Conservation (phyloP, 1,284 basidiomycete genomes). For the Coriolopsis trogii region DNA sequence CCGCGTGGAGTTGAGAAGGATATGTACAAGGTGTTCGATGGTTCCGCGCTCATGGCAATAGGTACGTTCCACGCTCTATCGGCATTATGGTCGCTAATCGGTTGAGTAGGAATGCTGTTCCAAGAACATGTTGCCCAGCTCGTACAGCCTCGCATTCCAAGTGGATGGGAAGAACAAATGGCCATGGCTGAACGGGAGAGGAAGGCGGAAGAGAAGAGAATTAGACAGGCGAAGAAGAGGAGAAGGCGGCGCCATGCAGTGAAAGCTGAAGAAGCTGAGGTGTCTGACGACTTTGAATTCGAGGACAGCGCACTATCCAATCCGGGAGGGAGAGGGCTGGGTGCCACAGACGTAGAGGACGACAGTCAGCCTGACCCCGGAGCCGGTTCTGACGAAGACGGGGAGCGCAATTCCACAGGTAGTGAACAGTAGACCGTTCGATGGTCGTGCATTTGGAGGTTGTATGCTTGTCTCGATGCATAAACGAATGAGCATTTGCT, state of each 20-base stretch:
- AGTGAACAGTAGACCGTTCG: too few species aligned
- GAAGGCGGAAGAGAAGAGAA: slow-evolving; percentile 8
- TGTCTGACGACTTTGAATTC: slow-evolving; percentile 7
- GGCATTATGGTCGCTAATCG: neutral
- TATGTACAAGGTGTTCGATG: slow-evolving; percentile 77
- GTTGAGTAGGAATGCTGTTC: slow-evolving; percentile 58
- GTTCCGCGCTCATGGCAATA: slow-evolving; percentile 70
- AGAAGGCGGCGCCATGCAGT: slow-evolving; percentile 7
- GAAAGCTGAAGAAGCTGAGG: neutral
- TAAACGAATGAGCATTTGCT: too few species aligned
- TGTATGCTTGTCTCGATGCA: too few species aligned
- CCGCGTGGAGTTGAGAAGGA: slow-evolving; percentile 40
- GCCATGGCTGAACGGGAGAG: slow-evolving; percentile 8
- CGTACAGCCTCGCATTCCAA: slow-evolving; percentile 43
- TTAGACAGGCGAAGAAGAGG: slow-evolving; percentile 19
- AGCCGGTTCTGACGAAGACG: too few species aligned
- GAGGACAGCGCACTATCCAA: too few species aligned
- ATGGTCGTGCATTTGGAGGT: too few species aligned
- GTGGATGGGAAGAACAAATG: slow-evolving; percentile 45
- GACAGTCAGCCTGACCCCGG: too few species aligned
- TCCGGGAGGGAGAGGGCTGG: too few species aligned
- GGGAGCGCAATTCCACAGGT: too few species aligned
- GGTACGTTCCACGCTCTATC: slow-evolving; percentile 42
- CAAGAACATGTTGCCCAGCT: slow-evolving; percentile 60
- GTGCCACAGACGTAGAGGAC: too few species aligned